Conservation (phyloP, 1,139 yeast species). For the Yamadazyma kanchanaburiensis region DNA sequence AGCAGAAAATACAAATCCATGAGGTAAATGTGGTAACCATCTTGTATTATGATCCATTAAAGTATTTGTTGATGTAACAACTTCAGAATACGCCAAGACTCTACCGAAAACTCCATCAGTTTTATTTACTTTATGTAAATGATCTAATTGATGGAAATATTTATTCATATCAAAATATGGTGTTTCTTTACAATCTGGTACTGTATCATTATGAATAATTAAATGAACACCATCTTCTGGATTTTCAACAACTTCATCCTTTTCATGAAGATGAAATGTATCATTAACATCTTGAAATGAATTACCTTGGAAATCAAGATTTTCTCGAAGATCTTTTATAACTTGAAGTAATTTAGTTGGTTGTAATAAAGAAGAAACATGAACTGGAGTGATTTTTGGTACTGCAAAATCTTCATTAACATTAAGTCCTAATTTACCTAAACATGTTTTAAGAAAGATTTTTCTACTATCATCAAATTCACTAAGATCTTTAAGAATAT, state of each 20-base stretch:
- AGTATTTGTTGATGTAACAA: conserved; percentile 82
- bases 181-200: conserved; percentile 52
- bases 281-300: conserved; percentile 52
- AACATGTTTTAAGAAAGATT: conserved; percentile 52
- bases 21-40: conserved; percentile 58
- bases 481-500: conserved; percentile 12
- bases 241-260: conserved; percentile 13
- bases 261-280: conserved; percentile 44
- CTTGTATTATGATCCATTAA: conserved; percentile 70
- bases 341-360: conserved; percentile 22
- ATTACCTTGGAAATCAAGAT: conserved; percentile 42
- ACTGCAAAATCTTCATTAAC: conserved; percentile 55
- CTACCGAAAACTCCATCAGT: conserved; percentile 52
- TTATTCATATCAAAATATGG: conserved; percentile 67
- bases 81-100: conserved; percentile 74
- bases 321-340: conserved; percentile 25
- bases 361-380: conserved; percentile 34
- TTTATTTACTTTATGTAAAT: conserved; percentile 16
- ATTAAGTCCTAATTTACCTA: conserved; percentile 61
- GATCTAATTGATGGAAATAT: conserved; percentile 50
- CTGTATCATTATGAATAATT: conserved; percentile 12
- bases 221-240: conserved; percentile 41
- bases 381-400: conserved; percentile 68
- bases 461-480: conserved; percentile 47
- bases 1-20: conserved; percentile 71